Percentiles rank a stretch among this genome's conserved stretches.
phyloP scores from a whole-genome alignment of 2,329 filamentous ascomycete genomes.

The Clarireedia homoeocarpa region DNA sequence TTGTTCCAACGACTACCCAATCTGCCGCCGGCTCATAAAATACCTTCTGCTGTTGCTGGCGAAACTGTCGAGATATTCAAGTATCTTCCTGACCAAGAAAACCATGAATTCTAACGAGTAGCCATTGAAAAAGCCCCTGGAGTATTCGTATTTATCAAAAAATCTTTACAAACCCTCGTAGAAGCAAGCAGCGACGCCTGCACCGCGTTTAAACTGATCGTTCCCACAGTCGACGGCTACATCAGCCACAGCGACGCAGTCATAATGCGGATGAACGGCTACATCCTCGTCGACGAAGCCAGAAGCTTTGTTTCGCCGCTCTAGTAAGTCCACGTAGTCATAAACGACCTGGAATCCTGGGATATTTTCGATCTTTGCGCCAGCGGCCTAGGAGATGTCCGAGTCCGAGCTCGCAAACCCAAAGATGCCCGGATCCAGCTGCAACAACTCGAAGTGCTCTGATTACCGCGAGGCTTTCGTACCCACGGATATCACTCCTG shows the following conservation, averaged over 20 bases:
- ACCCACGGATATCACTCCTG: slow-evolving; percentile 17
- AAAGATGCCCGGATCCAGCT: not conserved
- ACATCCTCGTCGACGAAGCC: not conserved
- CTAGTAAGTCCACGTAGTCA: not conserved
- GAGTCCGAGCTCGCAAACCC: not conserved
- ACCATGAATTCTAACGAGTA: not conserved
- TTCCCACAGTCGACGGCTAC: not conserved
- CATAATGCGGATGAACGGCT: not conserved
- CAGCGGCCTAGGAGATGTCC: not conserved
- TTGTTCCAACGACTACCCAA: not conserved
- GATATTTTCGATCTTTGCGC: not conserved
- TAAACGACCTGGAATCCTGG: no score
- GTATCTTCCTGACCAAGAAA: not conserved
- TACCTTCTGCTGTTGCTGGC: not conserved
- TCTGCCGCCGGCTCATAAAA: not conserved
- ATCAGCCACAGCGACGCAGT: not conserved
- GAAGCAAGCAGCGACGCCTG: not conserved
- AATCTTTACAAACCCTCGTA: not conserved
- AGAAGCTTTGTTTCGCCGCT: not conserved
- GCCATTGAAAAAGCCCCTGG: not conserved
- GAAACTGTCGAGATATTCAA: not conserved
- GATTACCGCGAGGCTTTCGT: slow-evolving; percentile 29
- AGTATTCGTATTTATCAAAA: not conserved
- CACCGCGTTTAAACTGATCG: not conserved
- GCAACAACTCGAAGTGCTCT: not conserved